A percentile compares a stretch with the other conserved stretches of the same genome.
Conservation (phyloP, 495 filamentous ascomycete species). For the Melanomma pulvis-pyrius region DNA sequence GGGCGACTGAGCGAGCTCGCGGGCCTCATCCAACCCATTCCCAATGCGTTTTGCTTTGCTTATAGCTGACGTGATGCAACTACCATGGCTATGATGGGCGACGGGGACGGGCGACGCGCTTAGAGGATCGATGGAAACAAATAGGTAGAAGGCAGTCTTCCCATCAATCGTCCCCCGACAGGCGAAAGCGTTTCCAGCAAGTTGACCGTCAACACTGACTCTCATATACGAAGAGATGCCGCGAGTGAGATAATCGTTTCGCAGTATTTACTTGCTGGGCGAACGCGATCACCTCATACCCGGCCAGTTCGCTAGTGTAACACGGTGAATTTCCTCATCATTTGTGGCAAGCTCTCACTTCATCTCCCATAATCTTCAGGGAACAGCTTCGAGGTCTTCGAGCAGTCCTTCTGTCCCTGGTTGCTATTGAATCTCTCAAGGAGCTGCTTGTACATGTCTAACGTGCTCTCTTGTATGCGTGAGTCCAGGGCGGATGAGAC, state of each 20-base stretch:
- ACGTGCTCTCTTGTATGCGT: constrained; percentile 4
- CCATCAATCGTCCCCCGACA: constrained; percentile 41
- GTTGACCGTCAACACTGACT: constrained; percentile 40
- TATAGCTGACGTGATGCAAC: too few species aligned
- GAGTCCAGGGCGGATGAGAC: constrained; percentile 19
- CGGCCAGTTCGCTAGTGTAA: background rate
- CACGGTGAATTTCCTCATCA: background rate
- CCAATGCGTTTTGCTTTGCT: too few species aligned
- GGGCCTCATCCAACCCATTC: too few species aligned
- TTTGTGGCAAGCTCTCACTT: constrained; percentile 1
- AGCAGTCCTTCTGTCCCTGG: constrained; percentile 13
- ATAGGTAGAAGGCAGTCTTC: constrained; percentile 43
- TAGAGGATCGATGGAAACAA: too few species aligned
- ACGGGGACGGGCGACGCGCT: too few species aligned
- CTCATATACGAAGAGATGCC: constrained; percentile 16
- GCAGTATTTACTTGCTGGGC: constrained; percentile 30
- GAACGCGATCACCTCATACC: constrained; percentile 4
- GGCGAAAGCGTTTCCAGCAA: constrained; percentile 47
- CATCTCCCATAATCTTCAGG: constrained; percentile 18
- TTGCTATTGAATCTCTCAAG: constrained; percentile 12
- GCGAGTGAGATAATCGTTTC: constrained; percentile 12
- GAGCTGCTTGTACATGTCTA: constrained; percentile 11
- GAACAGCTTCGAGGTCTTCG: constrained; percentile 14
- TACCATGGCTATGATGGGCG: too few species aligned
- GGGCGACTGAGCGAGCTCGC: too few species aligned